A percentile compares a stretch with the other conserved stretches of the same genome.
phyloP scores from a whole-genome alignment of 2,329 filamentous ascomycete genomes.

The Colletotrichum liriopes region DNA sequence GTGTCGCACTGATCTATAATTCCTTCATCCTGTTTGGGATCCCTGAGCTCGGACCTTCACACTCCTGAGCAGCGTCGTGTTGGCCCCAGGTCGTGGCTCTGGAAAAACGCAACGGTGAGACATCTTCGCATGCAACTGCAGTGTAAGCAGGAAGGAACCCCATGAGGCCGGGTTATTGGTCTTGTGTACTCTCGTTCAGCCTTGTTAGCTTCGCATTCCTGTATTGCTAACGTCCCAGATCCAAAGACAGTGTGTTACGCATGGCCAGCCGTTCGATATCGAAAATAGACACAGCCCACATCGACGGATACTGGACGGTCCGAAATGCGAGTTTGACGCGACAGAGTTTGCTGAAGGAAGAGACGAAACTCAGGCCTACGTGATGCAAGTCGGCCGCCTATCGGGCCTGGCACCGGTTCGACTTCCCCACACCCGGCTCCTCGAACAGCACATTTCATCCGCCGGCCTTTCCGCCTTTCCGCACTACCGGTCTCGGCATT shows the following conservation, averaged over 20 bases:
- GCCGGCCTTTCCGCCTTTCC: neutral
- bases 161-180: neutral
- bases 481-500: neutral
- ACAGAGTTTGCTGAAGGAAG: constrained; percentile 24
- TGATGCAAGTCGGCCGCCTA: neutral
- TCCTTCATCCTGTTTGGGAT: constrained; percentile 18
- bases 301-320: neutral
- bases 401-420: neutral
- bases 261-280: neutral
- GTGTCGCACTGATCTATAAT: constrained; percentile 4
- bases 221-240: neutral
- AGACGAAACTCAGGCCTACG: constrained; percentile 4
- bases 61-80: constrained; percentile 1
- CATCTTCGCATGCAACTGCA: neutral
- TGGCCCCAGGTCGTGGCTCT: neutral
- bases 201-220: neutral
- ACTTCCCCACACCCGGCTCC: neutral
- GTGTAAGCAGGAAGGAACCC: neutral
- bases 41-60: constrained; percentile 25
- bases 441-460: neutral
- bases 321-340: neutral
- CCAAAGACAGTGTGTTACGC: too few relatives aligned
- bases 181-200: neutral
- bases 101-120: neutral
- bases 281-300: neutral